phyloP scores from a whole-genome alignment of 1,284 basidiomycete species.

The Ganoderma meredithae region DNA sequence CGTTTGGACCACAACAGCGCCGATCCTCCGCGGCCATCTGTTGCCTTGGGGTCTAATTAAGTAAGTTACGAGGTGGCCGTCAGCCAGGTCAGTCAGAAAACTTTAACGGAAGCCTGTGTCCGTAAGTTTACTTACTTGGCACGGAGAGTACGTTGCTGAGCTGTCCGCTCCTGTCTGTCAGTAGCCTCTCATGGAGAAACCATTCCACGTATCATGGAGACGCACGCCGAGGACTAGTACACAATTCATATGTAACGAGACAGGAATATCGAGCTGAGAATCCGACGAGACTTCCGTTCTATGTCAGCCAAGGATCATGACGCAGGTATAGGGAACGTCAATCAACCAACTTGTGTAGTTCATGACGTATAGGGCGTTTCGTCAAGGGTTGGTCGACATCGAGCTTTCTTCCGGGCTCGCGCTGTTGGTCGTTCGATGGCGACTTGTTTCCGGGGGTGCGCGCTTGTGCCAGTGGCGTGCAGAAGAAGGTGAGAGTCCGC shows the following conservation, averaged over 20 bases:
- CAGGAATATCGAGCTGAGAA: neutral
- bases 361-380: neutral
- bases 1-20: neutral
- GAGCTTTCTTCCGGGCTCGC: neutral
- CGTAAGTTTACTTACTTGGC: neutral
- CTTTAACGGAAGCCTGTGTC: neutral
- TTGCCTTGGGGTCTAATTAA: neutral
- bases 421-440: neutral
- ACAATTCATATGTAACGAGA: neutral
- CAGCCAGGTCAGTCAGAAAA: neutral
- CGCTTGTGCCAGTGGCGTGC: constrained; percentile 3
- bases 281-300: neutral
- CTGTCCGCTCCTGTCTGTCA: neutral
- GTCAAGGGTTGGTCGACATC: neutral
- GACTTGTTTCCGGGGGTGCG: neutral
- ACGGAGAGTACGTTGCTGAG: neutral
- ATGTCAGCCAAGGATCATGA: neutral
- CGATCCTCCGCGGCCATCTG: constrained; percentile 8
- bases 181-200: neutral
- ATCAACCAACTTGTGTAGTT: neutral
- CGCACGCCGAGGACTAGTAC: neutral
- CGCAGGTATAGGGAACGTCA: neutral
- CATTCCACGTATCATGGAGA: neutral
- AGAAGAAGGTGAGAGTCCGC: neutral
- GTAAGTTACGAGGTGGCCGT: neutral